phyloP scores from a whole-genome alignment of 2,329 filamentous ascomycete species.

The Colletotrichum tamarilloi region DNA sequence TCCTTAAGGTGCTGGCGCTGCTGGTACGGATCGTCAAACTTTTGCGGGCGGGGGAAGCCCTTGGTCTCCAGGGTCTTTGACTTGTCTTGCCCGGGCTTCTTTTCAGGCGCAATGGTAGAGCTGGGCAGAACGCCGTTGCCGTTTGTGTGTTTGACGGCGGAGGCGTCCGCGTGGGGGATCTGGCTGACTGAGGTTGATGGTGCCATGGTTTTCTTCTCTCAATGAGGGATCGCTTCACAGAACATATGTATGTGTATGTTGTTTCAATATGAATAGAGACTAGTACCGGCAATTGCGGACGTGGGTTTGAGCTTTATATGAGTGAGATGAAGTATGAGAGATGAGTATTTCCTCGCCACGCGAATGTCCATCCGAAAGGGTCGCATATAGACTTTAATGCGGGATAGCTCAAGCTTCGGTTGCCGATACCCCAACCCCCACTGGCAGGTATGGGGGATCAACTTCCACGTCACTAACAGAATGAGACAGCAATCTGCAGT shows the following conservation, averaged over 20 bases:
- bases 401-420: neutral
- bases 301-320: neutral
- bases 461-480: neutral
- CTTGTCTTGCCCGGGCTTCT: neutral
- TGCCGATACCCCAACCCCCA: neutral
- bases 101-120: neutral
- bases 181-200: constrained; percentile 15
- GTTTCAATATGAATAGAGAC: neutral
- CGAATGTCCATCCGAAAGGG: neutral
- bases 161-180: constrained; percentile 5
- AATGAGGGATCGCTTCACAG: neutral
- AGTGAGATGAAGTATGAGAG: neutral
- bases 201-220: neutral
- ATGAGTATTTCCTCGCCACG: neutral
- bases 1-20: constrained; percentile 66
- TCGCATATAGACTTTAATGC: neutral
- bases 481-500: neutral
- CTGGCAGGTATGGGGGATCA: neutral
- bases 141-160: constrained; percentile 11
- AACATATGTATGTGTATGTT: neutral
- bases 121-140: constrained; percentile 1
- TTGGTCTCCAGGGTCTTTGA: neutral
- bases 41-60: constrained; percentile 16
- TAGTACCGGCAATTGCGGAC: neutral
- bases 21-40: constrained; percentile 44